phyloP scores from a whole-genome alignment of 768 basidiomycete genomes.

The Leccinellum luteum region DNA sequence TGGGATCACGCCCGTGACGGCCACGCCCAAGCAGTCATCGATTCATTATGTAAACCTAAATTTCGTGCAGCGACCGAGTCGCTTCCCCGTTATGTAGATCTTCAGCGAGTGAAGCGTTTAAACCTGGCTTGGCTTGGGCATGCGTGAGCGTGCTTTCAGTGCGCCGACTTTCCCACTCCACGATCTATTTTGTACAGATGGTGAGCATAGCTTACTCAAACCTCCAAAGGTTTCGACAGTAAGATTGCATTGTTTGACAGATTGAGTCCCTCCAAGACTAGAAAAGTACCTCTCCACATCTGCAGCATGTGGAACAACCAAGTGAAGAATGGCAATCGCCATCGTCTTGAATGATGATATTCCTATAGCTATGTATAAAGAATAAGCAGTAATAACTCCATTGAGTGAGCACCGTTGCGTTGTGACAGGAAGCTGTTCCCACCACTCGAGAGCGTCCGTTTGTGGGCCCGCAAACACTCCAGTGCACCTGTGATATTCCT shows the following conservation, averaged over 20 bases:
- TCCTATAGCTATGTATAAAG: too few species aligned
- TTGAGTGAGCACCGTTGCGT: conserved; percentile 3
- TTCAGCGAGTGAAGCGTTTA: neutral
- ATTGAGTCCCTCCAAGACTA: neutral
- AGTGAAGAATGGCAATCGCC: conserved; percentile 2
- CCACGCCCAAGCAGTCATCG: too few species aligned
- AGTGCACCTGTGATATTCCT: conserved; percentile 18
- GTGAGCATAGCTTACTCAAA: neutral
- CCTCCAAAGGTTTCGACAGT: neutral
- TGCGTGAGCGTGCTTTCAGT: neutral
- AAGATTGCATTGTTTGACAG: neutral
- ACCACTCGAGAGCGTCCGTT: conserved; percentile 24
- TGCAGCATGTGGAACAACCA: neutral
- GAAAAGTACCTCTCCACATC: neutral
- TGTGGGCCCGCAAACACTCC: neutral
- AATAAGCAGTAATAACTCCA: too few species aligned
- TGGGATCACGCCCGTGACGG: too few species aligned
- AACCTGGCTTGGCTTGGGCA: neutral
- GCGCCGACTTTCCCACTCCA: neutral
- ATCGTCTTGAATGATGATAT: too few species aligned
- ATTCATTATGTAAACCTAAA: too few species aligned
- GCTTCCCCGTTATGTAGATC: too few species aligned
- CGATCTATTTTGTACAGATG: neutral
- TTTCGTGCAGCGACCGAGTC: too few species aligned
- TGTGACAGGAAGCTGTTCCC: conserved; percentile 20